These are phyloP conservation scores for Aspergillus fischeri DNA, from an alignment of 2,329 filamentous ascomycete genomes.

Conservation along the genomic window DNA sequence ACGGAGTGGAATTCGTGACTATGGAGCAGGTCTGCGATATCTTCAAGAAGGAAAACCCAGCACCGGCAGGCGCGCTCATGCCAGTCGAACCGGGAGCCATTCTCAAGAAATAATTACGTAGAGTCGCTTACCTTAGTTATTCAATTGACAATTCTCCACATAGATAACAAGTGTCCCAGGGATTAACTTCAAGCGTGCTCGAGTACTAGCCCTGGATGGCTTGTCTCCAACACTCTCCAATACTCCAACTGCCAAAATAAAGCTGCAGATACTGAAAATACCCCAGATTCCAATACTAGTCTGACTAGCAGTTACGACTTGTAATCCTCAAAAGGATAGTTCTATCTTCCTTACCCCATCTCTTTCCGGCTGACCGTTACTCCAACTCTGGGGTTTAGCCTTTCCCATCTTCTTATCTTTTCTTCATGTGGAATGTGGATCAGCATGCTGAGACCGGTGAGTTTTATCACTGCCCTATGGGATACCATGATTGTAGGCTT, in stretches of 20 bases:
- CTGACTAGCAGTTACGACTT: too few species aligned
- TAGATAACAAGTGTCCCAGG: neutral
- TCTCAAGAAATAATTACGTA: neutral
- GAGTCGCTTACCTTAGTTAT: neutral
- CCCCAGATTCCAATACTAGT: neutral
- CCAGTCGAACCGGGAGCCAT: neutral
- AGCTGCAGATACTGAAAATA: neutral
- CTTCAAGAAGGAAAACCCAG: conserved; percentile 1
- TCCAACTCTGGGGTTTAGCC: neutral
- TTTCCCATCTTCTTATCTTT: neutral
- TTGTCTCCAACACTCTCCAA: neutral
- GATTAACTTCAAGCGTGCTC: neutral
- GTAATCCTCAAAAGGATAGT: too few species aligned
- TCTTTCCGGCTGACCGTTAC: neutral
- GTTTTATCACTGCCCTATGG: neutral
- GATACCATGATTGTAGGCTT: neutral
- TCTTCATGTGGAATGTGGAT: neutral
- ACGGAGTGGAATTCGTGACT: conserved; percentile 15
- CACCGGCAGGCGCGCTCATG: neutral
- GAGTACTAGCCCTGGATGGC: neutral
- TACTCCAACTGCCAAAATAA: neutral
- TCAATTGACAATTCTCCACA: neutral
- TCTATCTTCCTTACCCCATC: neutral
- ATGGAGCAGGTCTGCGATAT: conserved; percentile 23
- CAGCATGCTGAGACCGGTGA: neutral